Base-by-base conservation (phyloP, 2,329 filamentous ascomycete genomes). In the Alternaria tenuissima region DNA sequence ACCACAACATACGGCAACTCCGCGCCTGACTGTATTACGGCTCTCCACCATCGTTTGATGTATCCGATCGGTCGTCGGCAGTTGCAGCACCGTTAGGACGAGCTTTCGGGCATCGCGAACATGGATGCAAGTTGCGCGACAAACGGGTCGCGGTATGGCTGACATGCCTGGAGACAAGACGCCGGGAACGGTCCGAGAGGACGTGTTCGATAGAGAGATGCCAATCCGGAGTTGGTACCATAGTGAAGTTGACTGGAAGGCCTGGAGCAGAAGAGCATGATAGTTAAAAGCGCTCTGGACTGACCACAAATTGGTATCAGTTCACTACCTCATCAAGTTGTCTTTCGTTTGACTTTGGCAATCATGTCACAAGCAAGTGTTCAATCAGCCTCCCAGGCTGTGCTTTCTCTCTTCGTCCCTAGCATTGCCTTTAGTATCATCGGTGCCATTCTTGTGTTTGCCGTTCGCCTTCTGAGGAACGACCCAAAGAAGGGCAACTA, bases 381-480 rank as follows among this genome's bases (percentile, higher is more conserved):
- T 12, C 52, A 55, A 22, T 26, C 52, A 20, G 30, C 30, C 14
- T 55, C 52, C 8, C 52, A 55, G 36, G 30, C 52, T 30, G 4
- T 55, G 42, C 52, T 47, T 47, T 47, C 52, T 16, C 11, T 39
- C 7, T 47, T 55, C 7, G 32, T 44, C 20, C 52, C 52, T 14
- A 36, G 30, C 30, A 47, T 55, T 36, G 52, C 42, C 22, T 38
- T 55, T 14, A 55, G 52, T 39, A 22, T 47, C 32, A 47, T 55
- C 7, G 44, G 52, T 20, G 52, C 52, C 14, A 11, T 55, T 55
- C 52, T 55, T 55, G 36, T 44, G 18, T 42, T 30, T 16, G 22
- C 44, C 9, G 39, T 55, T 18, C 52, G 52, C 22, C 9, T 47
- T 7, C n/a, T 55, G n/a, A 24, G 14, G n/a, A 41, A 52, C 11